Conservation (phyloP, 331 rosid genomes). For the Dryas integrifolia region DNA sequence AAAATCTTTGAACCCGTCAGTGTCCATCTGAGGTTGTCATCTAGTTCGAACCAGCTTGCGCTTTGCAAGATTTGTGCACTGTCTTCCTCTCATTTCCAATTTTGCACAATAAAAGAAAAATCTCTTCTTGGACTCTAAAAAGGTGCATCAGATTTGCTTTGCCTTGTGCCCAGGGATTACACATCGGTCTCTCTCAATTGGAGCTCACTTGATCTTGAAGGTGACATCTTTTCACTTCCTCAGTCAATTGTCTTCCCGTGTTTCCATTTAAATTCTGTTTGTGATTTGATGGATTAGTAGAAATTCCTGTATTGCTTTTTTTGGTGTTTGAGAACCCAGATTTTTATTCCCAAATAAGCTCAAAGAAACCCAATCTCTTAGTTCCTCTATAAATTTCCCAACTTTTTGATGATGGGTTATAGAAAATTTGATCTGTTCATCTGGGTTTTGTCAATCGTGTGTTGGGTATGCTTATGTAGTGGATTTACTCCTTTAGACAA, state of each 20-base stretch:
- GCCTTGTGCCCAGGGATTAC: constrained; percentile 20
- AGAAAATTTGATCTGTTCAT: constrained; percentile 36
- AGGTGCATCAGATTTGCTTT: constrained; percentile 20
- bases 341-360: constrained; percentile 2
- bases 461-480: constrained; percentile 42
- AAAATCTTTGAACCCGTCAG: constrained; percentile 35
- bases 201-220: constrained; percentile 38
- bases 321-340: constrained; percentile 24
- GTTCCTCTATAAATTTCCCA: constrained; percentile 17
- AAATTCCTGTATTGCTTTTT: constrained; percentile 18
- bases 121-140: constrained; percentile 12
- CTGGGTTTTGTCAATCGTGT: constrained; percentile 42
- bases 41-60: constrained; percentile 42
- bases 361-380: constrained; percentile 3
- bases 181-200: constrained; percentile 19
- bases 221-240: constrained; percentile 33
- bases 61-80: constrained; percentile 39
- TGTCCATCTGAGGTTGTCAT: constrained; percentile 43
- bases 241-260: constrained; percentile 22
- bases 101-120: neutral
- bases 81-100: constrained; percentile 25
- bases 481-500: constrained; percentile 52
- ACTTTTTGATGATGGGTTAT: constrained; percentile 37
- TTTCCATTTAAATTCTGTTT: constrained; percentile 13
- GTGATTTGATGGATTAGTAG: constrained; percentile 22